Percentiles rank a stretch among this genome's conserved stretches.
Evolutionary conservation across 495 filamentous ascomycete species (phyloP).

Genomic region (Aspergillus diversus): DNA sequence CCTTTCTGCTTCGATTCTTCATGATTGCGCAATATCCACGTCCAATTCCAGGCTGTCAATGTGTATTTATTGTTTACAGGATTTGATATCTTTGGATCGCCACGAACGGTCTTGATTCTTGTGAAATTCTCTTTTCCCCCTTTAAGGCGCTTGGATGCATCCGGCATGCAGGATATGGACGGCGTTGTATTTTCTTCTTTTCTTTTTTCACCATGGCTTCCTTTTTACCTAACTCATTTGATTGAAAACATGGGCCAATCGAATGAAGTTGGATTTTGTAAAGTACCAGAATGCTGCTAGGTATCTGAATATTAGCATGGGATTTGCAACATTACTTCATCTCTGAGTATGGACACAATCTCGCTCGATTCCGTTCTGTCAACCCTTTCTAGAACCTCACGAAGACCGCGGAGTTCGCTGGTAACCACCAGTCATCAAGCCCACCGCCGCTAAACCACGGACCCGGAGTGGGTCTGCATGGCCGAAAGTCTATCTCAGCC

Average conservation of each 20-base stretch:
- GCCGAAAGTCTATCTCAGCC: too few species aligned
- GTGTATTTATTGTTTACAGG: constrained; percentile 20
- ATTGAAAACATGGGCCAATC: background rate
- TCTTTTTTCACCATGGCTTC: background rate
- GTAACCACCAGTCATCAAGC: too few species aligned
- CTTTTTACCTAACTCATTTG: background rate
- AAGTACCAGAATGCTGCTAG: background rate
- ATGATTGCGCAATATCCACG: constrained; percentile 3
- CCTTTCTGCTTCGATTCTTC: constrained; percentile 1
- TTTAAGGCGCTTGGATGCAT: constrained; percentile 24
- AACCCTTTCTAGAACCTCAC: too few species aligned
- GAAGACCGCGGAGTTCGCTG: too few species aligned
- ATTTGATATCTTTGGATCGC: constrained; percentile 15
- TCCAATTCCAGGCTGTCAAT: constrained; percentile 6
- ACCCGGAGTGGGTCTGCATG: too few species aligned
- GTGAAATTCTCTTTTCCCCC: constrained; percentile 7
- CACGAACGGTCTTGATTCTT: constrained; percentile 10
- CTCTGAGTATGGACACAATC: too few species aligned
- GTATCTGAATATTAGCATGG: background rate
- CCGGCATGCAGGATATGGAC: constrained; percentile 23
- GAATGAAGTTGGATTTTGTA: background rate
- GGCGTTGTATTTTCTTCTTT: constrained; percentile 19
- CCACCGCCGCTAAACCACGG: too few species aligned
- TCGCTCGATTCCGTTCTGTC: too few species aligned
- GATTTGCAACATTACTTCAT: background rate